Base-by-base conservation (phyloP, 805 yeast species). In the Pichia pseudocactophila region DNA sequence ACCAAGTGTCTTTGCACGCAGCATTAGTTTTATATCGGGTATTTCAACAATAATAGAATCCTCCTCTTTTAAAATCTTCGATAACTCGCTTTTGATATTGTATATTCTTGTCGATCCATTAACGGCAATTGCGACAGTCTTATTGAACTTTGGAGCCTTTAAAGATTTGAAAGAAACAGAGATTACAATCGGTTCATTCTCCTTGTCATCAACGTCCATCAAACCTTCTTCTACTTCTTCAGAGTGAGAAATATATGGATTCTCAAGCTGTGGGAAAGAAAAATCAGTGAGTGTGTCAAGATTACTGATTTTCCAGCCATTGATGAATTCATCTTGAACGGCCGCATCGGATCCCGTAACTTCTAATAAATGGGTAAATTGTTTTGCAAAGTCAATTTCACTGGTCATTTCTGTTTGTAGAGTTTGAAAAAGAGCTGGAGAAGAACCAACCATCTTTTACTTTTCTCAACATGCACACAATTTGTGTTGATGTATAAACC, bases 111-210 rank as follows among this genome's bases (percentile, higher is more conserved):
- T 4, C 55, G 47, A 30, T 54, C 64, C 42, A 39, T 52, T 37
- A 4, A 51, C 39, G 16, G 42, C 43, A 9, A 42, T 16, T 12
- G 15, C n/a, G 1, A 57, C 20, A 13, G 44, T 28, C 3, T 46
- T 48, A 31, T 63, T 57, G 59, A 84, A 82, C 55, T 79, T 83
- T 6, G 95, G 95, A 4, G 81, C 74, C 52, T 79, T 77, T 42
- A 86, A 72, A 26, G 89, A 81, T 59, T 80, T 81, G 56, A 85
- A 68, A 2, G 45, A 39, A 8, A 39, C 15, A 18, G 39, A 37
- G 15, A 39, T 15, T 7, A 12, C 8, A 6, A 28, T 11, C 2
- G 5, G 5, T 22, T 22, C 25, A 22, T 22, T 8, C 8, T 22
- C 25, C 25, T 22, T 22, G 25, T 22, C 25, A 8, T 34, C 34